Percentiles rank a stretch among this genome's conserved stretches.
These are phyloP conservation scores for Cryoendolithus antarcticus DNA, from an alignment of 2,329 filamentous ascomycete species.

Conservation along the genomic window DNA sequence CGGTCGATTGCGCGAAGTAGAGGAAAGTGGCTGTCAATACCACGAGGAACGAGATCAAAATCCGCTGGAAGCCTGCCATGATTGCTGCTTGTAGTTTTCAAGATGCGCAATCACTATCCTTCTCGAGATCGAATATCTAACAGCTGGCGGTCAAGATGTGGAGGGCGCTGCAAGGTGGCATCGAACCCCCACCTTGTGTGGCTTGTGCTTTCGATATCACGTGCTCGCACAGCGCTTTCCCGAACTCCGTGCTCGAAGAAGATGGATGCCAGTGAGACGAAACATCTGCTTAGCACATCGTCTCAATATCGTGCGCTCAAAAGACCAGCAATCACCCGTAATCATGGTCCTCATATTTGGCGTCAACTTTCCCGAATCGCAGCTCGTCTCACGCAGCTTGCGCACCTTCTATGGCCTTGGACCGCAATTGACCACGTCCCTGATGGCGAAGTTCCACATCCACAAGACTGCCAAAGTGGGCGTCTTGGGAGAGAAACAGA, in stretches of 20 bases:
- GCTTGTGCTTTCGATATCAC: no score
- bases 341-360: constrained; percentile 59
- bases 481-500: constrained; percentile 58
- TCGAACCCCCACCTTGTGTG: no score
- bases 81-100: constrained; percentile 23
- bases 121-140: no score
- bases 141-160: no score
- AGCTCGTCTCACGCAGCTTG: constrained; percentile 59
- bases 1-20: constrained; percentile 61
- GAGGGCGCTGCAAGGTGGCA: no score
- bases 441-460: constrained; percentile 83
- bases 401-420: constrained; percentile 81
- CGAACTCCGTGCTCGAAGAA: no score
- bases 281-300: no score
- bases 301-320: neutral
- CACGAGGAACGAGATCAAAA: constrained; percentile 60
- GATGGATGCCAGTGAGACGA: no score
- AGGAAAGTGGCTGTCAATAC: constrained; percentile 64
- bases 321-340: neutral
- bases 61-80: constrained; percentile 65
- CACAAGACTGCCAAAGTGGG: constrained; percentile 72
- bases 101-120: no score
- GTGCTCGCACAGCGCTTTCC: no score
- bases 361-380: constrained; percentile 70
- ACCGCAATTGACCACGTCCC: constrained; percentile 51